Base-by-base conservation (phyloP, 805 yeast species). In the Yarrowia sp. region DNA sequence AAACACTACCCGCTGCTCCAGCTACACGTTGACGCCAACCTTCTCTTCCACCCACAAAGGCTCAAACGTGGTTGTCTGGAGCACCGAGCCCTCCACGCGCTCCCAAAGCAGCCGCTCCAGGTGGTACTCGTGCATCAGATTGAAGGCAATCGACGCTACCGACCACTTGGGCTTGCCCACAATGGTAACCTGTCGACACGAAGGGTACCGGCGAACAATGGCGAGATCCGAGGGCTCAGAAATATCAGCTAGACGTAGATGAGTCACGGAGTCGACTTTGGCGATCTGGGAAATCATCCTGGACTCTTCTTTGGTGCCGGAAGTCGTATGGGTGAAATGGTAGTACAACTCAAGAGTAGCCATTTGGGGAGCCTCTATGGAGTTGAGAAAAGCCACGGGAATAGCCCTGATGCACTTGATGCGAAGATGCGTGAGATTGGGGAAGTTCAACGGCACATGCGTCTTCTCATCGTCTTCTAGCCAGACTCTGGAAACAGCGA, bases 1-100 rank as follows among this genome's bases (percentile, higher is more conserved):
- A n/a, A 56, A 56, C 15, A 56, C 40, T 0, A 56, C 63, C 63
- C 63, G 63, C n/a, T 56, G 63, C 16, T 56, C 63, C 63, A 56
- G 63, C 63, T 56, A 56, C 63, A 56, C 48, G 36, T 45, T 19
- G 43, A 53, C 59, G 40, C 32, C 42, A 3, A 8, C 15, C 10
- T 38, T 42, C 22, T 15, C 41, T 14, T 35, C 36, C 8, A 4
- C 9, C 12, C 9, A 26, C 11, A 32, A 22, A 10, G 64, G 26
- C 49, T 42, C 64, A 42, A 56, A 59, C 8, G 65, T 59, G 19
- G 65, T 59, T 1, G 65, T 59, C 41, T 56, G 64, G 5, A 59
- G 52, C 9, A 59, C 32, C 9, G 63, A 56, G 52, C 65, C 65
- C 42, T 59, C 65, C 32, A 59, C 52, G 14, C 65, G 65, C 14